These are phyloP conservation scores for Ceratobasidium sp. DNA, from an alignment of 1,284 basidiomycete species.

Conservation along the genomic window DNA sequence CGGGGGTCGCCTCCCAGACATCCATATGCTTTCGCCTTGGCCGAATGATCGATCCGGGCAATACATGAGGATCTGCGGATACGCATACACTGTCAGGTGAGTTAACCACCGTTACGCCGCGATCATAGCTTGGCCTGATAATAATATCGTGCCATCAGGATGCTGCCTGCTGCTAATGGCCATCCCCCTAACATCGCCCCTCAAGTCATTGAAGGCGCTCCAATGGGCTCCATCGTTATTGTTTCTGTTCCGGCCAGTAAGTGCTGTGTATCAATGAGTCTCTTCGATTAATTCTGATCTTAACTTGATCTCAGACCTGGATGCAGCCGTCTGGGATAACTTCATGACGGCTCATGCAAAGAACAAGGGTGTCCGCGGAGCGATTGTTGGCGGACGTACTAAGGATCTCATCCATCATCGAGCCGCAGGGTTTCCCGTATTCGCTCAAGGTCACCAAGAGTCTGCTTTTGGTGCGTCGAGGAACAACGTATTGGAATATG, in stretches of 20 bases:
- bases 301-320: conserved; percentile 58
- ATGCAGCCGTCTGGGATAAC: conserved; percentile 90
- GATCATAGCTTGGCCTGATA: conserved; percentile 33
- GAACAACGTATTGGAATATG: too few species aligned
- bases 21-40: conserved; percentile 63
- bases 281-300: too few species aligned
- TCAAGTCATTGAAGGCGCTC: conserved; percentile 86
- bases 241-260: conserved; percentile 77
- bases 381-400: conserved; percentile 79
- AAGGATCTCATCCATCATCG: conserved; percentile 81
- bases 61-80: conserved; percentile 60
- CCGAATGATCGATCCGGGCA: conserved; percentile 53
- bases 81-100: conserved; percentile 82
- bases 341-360: conserved; percentile 88
- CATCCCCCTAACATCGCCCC: conserved; percentile 67
- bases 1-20: conserved; percentile 84
- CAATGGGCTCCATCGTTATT: conserved; percentile 71
- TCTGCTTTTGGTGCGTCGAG: too few species aligned
- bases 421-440: conserved; percentile 71
- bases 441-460: conserved; percentile 66
- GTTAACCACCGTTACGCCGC: not conserved
- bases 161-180: conserved; percentile 70
- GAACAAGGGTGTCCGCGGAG: conserved; percentile 68
- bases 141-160: conserved; percentile 49
- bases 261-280: conserved; percentile 44